phyloP scores from a whole-genome alignment of 192 early-diverging fungal species.

The Podila epicladia region DNA sequence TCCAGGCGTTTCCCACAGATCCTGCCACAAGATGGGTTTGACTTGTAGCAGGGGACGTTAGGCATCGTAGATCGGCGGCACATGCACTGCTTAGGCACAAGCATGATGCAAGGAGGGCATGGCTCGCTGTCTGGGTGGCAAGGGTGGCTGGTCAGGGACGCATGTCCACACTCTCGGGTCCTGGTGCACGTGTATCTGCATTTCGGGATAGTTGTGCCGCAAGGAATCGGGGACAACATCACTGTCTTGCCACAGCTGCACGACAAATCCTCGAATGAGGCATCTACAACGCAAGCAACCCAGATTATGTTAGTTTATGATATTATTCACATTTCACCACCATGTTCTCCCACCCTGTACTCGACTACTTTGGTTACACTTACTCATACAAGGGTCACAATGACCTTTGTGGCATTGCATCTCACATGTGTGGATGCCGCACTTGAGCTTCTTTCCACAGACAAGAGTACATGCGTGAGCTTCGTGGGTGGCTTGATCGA shows the following conservation, averaged over 20 bases:
- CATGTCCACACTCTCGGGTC: constrained; percentile 82
- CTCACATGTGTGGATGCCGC: constrained; percentile 83
- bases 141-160: constrained; percentile 73
- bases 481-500: constrained; percentile 42
- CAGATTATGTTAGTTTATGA: neutral
- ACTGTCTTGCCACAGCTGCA: constrained; percentile 89
- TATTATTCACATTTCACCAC: too few species aligned
- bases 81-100: constrained; percentile 76
- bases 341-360: too few species aligned
- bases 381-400: constrained; percentile 78
- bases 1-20: constrained; percentile 65
- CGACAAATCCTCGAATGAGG: constrained; percentile 83
- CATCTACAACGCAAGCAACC: constrained; percentile 48
- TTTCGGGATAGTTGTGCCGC: constrained; percentile 78
- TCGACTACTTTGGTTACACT: constrained; percentile 5
- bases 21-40: constrained; percentile 74
- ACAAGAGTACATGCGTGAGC: constrained; percentile 72
- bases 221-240: constrained; percentile 86
- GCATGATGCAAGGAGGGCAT: constrained; percentile 91
- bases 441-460: constrained; percentile 81
- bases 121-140: constrained; percentile 87
- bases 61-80: constrained; percentile 83
- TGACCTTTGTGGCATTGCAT: constrained; percentile 80
- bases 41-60: constrained; percentile 87
- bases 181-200: constrained; percentile 82